Evolutionary conservation across 768 basidiomycete species (phyloP).

Genomic region (Boletus fagicola): DNA sequence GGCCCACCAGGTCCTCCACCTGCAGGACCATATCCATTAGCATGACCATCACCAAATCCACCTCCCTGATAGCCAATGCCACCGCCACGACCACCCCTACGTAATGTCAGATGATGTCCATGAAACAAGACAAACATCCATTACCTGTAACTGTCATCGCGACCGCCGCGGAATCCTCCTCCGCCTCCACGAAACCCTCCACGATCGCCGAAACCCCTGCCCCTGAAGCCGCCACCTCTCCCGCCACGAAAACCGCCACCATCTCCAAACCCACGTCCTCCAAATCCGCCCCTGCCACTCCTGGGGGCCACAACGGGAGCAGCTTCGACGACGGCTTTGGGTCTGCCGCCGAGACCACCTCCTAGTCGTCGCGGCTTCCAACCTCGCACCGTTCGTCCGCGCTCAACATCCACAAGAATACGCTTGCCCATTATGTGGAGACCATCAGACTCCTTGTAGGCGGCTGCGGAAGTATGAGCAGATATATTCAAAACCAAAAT

Average conservation of each 20-base stretch:
- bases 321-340: constrained; percentile 68
- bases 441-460: constrained; percentile 98
- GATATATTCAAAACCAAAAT: constrained; percentile 11
- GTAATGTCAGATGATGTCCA: constrained; percentile 18
- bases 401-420: constrained; percentile 96
- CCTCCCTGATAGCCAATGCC: constrained; percentile 70
- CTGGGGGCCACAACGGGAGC: constrained; percentile 30
- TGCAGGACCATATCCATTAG: constrained; percentile 56
- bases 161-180: constrained; percentile 37
- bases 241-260: constrained; percentile 42
- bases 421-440: constrained; percentile 94
- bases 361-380: constrained; percentile 98
- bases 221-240: constrained; percentile 44
- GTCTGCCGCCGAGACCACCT: constrained; percentile 98
- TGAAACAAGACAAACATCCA: neutral
- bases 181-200: constrained; percentile 44
- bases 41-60: constrained; percentile 52
- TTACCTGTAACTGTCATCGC: constrained; percentile 54
- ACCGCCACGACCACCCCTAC: constrained; percentile 62
- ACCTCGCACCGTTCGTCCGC: constrained; percentile 94
- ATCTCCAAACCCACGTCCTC: constrained; percentile 41
- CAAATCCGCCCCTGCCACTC: constrained; percentile 40
- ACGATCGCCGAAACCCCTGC: constrained; percentile 41
- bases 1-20: constrained; percentile 42
- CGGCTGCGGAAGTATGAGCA: constrained; percentile 48